Conservation (phyloP, 2,329 filamentous ascomycete species). For the Calonectria hawksworthii region DNA sequence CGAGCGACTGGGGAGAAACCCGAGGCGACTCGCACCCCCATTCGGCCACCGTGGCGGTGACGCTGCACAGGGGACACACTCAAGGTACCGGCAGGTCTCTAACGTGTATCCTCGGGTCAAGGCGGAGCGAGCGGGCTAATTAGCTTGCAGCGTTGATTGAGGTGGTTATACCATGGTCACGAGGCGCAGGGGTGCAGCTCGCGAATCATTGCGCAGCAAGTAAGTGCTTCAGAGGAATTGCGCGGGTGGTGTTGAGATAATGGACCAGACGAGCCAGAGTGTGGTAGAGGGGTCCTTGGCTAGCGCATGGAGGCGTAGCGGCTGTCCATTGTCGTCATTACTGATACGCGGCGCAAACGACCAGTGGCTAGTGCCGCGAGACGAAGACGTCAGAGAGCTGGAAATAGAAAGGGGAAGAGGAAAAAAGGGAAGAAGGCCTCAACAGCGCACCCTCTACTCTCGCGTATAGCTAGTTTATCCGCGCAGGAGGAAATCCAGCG, state of each 20-base stretch:
- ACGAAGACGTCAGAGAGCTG: neutral
- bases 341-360: neutral
- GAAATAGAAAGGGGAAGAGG: neutral
- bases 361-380: neutral
- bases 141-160: slow-evolving; percentile 14
- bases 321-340: slow-evolving; percentile 22
- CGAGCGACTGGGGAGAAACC: slow-evolving; percentile 5
- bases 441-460: neutral
- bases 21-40: slow-evolving; percentile 14
- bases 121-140: slow-evolving; percentile 16
- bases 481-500: slow-evolving; percentile 4
- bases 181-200: slow-evolving; percentile 5
- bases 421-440: neutral
- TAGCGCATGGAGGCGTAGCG: slow-evolving; percentile 3
- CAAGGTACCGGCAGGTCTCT: slow-evolving; percentile 19
- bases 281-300: neutral
- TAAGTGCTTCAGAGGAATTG: neutral
- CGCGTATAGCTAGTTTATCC: neutral
- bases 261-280: neutral
- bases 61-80: neutral
- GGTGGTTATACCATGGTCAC: slow-evolving; percentile 14
- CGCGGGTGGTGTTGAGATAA: slow-evolving; percentile 8
- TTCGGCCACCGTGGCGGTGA: slow-evolving; percentile 20
- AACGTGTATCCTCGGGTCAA: neutral
- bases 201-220: slow-evolving; percentile 5